A percentile compares a stretch with the other conserved stretches of the same genome.
Conservation (phyloP, 257 asterid species). For the Haberlea rhodopensis region DNA sequence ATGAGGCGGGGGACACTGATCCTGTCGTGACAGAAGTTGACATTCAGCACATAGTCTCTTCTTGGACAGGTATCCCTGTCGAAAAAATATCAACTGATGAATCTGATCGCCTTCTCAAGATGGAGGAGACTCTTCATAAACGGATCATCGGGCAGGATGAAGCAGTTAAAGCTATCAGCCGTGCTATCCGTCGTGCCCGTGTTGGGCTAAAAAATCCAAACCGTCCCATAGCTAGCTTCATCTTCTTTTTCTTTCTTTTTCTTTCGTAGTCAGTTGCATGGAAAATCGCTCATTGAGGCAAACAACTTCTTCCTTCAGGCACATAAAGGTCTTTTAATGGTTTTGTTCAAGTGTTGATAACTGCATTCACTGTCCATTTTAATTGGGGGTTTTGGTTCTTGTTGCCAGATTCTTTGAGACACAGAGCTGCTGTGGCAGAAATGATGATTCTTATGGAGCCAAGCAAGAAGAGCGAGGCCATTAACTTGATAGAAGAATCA, state of each 20-base stretch:
- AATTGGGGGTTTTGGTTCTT: conserved; percentile 15
- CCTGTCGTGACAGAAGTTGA: conserved; percentile 33
- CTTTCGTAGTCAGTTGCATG: conserved; percentile 68
- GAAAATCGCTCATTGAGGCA: conserved; percentile 75
- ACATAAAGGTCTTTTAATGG: conserved; percentile 56
- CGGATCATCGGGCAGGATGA: conserved; percentile 93
- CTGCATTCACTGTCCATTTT: neutral
- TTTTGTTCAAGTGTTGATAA: conserved; percentile 12
- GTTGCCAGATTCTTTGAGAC: conserved; percentile 69
- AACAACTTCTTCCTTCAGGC: conserved; percentile 70
- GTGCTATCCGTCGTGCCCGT: conserved; percentile 83
- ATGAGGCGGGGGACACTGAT: conserved; percentile 20
- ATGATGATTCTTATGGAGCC: conserved; percentile 77
- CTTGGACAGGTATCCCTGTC: conserved; percentile 43
- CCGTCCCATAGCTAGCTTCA: conserved; percentile 79
- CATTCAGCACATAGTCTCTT: conserved; percentile 32
- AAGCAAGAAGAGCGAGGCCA: conserved; percentile 67
- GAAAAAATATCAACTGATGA: conserved; percentile 40
- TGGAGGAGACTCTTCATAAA: no score
- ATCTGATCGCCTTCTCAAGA: conserved; percentile 39
- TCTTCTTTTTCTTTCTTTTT: conserved; percentile 28
- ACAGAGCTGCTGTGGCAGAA: conserved; percentile 94
- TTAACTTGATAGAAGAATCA: conserved; percentile 73
- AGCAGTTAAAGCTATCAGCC: conserved; percentile 69
- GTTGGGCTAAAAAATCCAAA: conserved; percentile 78